These are phyloP conservation scores for Penicillium alfredii DNA, from an alignment of 495 filamentous ascomycete species.

Conservation along the genomic window DNA sequence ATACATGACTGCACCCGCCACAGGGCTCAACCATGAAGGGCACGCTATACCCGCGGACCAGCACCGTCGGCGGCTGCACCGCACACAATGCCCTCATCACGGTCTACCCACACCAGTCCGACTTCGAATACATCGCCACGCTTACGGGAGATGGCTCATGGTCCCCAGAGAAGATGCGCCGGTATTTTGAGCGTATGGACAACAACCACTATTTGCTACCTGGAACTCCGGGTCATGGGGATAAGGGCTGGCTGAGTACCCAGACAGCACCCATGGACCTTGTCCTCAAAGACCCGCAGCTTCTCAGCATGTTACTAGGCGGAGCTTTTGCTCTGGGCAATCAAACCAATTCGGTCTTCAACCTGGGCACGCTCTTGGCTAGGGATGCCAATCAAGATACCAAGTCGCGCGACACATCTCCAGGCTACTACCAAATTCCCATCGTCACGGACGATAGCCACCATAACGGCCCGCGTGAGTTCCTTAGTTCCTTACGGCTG, in stretches of 20 bases:
- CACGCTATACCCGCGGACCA: constrained; percentile 43
- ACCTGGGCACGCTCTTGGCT: constrained; percentile 12
- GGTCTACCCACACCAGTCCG: constrained; percentile 35
- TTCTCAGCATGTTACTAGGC: constrained; percentile 44
- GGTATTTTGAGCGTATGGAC: constrained; percentile 45
- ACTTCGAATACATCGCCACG: constrained; percentile 42
- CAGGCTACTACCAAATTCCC: constrained; percentile 50
- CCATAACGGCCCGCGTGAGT: constrained; percentile 50
- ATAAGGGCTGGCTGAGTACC: constrained; percentile 51
- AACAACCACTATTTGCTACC: constrained; percentile 46
- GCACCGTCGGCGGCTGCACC: constrained; percentile 42
- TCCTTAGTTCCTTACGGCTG: constrained; percentile 47
- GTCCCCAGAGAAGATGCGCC: constrained; percentile 38
- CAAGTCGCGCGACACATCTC: constrained; percentile 29
- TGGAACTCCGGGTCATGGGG: constrained; percentile 46
- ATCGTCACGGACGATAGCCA: constrained; percentile 38
- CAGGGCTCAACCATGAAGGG: constrained; percentile 34
- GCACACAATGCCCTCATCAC: constrained; percentile 44
- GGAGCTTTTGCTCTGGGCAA: constrained; percentile 48
- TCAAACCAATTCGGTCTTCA: constrained; percentile 27
- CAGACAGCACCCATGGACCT: constrained; percentile 42
- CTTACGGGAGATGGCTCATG: constrained; percentile 41
- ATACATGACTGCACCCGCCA: constrained; percentile 36
- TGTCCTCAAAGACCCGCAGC: constrained; percentile 45
- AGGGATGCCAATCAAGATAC: constrained; percentile 41